Conservation (phyloP, 371 early-diverging fungal genomes). For the Mortierella sp. region DNA sequence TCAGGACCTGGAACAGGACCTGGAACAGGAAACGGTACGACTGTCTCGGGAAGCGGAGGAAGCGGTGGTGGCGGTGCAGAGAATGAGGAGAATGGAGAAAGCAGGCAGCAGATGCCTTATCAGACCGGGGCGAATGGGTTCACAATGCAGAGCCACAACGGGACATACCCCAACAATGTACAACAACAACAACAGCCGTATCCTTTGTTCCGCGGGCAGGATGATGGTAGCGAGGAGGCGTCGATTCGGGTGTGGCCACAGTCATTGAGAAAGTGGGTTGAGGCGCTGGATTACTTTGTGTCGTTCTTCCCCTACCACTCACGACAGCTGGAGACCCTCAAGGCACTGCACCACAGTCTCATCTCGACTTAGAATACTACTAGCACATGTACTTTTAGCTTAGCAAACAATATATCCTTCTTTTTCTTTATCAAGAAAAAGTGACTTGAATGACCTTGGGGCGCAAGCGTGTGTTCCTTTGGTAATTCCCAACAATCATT, state of each 20-base stretch:
- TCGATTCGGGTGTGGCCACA: constrained; percentile 55
- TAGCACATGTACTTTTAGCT: not conserved
- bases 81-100: constrained; percentile 27
- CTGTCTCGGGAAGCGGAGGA: not conserved
- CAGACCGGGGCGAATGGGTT: constrained; percentile 34
- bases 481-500: no score
- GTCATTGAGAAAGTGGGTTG: constrained; percentile 58
- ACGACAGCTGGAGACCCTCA: constrained; percentile 57
- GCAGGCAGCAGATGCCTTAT: not conserved
- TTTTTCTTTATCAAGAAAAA: not conserved
- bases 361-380: constrained; percentile 22
- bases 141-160: constrained; percentile 12
- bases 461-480: no score
- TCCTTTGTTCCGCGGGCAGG: not conserved
- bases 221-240: constrained; percentile 20
- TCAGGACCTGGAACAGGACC: constrained; percentile 12
- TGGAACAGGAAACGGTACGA: not conserved
- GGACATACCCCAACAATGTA: not conserved
- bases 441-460: no score
- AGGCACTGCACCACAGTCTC: constrained; percentile 52
- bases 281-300: constrained; percentile 59
- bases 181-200: constrained; percentile 29
- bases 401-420: no score
- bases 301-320: constrained; percentile 63
- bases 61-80: constrained; percentile 4